phyloP scores from a whole-genome alignment of 2,329 filamentous ascomycete species.

The Aspergillus terreus region DNA sequence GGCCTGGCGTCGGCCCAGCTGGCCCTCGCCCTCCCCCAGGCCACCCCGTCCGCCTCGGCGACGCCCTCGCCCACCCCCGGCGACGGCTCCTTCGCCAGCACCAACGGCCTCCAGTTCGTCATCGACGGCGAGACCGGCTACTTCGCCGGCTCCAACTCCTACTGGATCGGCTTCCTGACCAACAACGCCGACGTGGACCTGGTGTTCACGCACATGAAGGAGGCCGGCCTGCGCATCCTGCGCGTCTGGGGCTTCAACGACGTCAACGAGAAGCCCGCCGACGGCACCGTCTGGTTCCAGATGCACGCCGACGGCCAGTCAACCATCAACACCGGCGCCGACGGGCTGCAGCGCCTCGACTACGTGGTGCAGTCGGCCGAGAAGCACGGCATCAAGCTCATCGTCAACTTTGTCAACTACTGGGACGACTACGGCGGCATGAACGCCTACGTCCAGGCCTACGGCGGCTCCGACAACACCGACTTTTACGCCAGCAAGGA shows the following conservation, averaged over 20 bases:
- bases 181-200: conserved; percentile 48
- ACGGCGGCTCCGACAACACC: conserved; percentile 47
- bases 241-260: conserved; percentile 55
- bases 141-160: conserved; percentile 50
- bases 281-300: conserved; percentile 46
- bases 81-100: conserved; percentile 20
- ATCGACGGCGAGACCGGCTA: conserved; percentile 41
- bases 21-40: conserved; percentile 13
- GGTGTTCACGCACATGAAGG: conserved; percentile 27
- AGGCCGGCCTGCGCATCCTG: conserved; percentile 48
- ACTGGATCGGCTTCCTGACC: conserved; percentile 51
- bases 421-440: conserved; percentile 68
- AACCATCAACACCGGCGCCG: conserved; percentile 60
- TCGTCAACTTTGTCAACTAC: conserved; percentile 60
- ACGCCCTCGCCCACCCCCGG: conserved; percentile 2
- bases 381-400: conserved; percentile 58
- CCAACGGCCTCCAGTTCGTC: conserved; percentile 30
- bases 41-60: neutral
- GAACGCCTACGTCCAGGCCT: conserved; percentile 54
- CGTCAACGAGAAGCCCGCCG: conserved; percentile 37
- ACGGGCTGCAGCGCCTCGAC: conserved; percentile 63
- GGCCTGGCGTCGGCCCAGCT: conserved; percentile 20
- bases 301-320: conserved; percentile 30
- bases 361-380: conserved; percentile 61
- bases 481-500: conserved; percentile 56